Evolutionary conservation across 441 rosid species (phyloP).

Genomic region (Aquilaria agallochum): DNA sequence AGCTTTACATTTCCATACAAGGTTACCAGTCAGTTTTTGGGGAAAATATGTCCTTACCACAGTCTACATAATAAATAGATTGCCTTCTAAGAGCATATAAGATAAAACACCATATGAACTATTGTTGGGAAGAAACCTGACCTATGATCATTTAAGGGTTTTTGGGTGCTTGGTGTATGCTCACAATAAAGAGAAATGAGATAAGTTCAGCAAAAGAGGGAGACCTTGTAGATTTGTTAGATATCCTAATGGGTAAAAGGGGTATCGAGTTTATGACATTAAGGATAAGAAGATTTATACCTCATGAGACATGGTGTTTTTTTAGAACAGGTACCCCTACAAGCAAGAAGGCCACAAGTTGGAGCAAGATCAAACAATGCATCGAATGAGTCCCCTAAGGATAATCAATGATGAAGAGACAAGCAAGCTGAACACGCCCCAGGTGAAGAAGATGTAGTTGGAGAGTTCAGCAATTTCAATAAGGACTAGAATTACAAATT

Average conservation of each 20-base stretch:
- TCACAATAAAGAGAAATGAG: not conserved
- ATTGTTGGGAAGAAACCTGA: not conserved
- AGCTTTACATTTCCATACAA: not conserved
- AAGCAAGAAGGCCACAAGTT: no score
- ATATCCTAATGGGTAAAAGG: not conserved
- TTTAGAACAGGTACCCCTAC: not conserved
- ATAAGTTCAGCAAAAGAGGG: not conserved
- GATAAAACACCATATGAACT: not conserved
- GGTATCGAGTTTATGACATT: not conserved
- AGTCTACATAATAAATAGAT: no score
- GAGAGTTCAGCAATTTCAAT: no score
- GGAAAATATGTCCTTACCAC: not conserved
- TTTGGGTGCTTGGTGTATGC: slow-evolving; percentile 3
- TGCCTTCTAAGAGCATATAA: not conserved
- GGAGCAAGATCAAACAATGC: no score
- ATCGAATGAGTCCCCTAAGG: no score
- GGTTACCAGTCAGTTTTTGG: not conserved
- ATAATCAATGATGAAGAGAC: no score
- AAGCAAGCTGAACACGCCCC: no score
- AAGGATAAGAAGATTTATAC: not conserved
- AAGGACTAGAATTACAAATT: no score
- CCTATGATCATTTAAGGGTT: not conserved
- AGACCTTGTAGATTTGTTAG: slow-evolving; percentile 8
- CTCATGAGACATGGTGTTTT: not conserved
- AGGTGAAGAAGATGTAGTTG: no score